Conservation (phyloP, 306 rosid genomes). For the Quercus berberidifolia region DNA sequence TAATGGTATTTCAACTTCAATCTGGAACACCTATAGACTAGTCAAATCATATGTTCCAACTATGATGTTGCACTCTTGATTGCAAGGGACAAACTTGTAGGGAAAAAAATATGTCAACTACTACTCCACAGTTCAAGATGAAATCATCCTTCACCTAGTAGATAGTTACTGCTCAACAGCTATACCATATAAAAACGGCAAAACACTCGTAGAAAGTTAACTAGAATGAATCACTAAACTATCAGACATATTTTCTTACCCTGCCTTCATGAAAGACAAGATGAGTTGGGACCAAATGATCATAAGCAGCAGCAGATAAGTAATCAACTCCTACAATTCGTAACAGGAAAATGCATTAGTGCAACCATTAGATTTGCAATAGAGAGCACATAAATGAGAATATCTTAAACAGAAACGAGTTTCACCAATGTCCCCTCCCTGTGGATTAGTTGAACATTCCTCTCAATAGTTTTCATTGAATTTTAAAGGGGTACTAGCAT, state of each 20-base stretch:
- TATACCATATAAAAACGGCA: not conserved
- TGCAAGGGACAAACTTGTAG: not conserved
- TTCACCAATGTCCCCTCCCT: not conserved
- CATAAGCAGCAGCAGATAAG: conserved; percentile 52
- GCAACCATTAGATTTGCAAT: not conserved
- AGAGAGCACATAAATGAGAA: not conserved
- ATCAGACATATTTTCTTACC: conserved; percentile 27
- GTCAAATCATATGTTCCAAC: not conserved
- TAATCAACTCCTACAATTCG: conserved; percentile 45
- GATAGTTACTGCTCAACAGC: not conserved
- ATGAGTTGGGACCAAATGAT: conserved; percentile 40
- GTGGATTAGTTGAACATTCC: not conserved
- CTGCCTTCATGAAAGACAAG: conserved; percentile 41
- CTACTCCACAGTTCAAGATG: too few relatives aligned
- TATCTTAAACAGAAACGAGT: not conserved
- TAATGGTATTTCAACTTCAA: not conserved
- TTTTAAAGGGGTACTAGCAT: too few relatives aligned
- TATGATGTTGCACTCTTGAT: not conserved
- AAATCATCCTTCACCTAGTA: not conserved
- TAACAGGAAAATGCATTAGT: not conserved
- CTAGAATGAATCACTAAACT: not conserved
- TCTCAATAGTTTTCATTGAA: too few relatives aligned
- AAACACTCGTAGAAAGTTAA: not conserved
- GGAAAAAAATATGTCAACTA: not conserved
- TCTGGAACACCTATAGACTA: not conserved